Base-by-base conservation (phyloP, 192 early-diverging fungal genomes). In the Coemansia sp. region DNA sequence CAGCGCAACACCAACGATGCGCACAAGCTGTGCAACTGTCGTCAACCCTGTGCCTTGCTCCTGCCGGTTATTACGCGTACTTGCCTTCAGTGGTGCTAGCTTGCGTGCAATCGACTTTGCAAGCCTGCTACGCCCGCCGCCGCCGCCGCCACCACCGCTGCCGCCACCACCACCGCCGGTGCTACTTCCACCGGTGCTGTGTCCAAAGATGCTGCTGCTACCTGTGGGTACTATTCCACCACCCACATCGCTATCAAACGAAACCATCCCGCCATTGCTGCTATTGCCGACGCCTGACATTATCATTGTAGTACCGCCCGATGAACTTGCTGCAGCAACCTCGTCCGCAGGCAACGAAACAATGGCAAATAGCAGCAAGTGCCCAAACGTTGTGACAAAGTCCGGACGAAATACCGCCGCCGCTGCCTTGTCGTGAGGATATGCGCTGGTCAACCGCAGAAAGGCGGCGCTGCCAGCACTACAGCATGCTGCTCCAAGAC, bases 21-120 rank as follows among this genome's bases (percentile, higher is more conserved):
- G 79, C 45, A 81, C 79, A 46, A 81, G 79, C 67, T 81, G 79
- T 25, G 79, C 58, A 23, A 81, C 63, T 9, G 79, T 69, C 3
- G 73, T 66, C 42, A 81, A 63, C 8, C 73, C 79, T 13, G 64
- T 61, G 23, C 79, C 79, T 4, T 75, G 79, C 70, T 81, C 79
- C 62, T 73, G 79, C 52, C 63, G 61, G 58, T 52, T 70, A 29
- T 66, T 63, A 7, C 79, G 79, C 17, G 73, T 54, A 41, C 59
- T 72, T 15, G 79, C 59, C 58, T 75, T 75, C 2, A 81, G 67
- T 19, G 79, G 79, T 0, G 79, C 79, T 55, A 81, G 64, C 52
- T 75, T 75, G 14, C 79, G 73, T 7, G 79, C 79, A 42, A 81
- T 74, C 2, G 79, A 73, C 46, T 81, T 81, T 32, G 79, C 79